Conservation (phyloP, 805 yeast genomes). For the Isabelozyma pseudorhagii region DNA sequence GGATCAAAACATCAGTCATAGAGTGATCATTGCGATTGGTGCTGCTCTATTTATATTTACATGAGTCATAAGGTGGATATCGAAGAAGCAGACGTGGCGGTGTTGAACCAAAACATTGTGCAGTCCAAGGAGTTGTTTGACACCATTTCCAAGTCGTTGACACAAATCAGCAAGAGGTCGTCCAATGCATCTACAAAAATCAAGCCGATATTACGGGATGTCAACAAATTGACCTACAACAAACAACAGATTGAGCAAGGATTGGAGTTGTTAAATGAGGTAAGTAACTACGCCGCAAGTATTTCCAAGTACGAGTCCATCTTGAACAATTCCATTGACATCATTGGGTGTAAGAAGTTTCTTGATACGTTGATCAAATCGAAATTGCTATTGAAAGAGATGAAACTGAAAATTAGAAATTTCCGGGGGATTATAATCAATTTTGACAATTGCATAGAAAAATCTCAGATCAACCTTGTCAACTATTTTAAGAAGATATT, state of each 20-base stretch:
- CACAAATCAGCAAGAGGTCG: constrained; percentile 50
- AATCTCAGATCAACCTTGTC: constrained; percentile 55
- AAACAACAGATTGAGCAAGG: constrained; percentile 59
- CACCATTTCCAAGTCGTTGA: constrained; percentile 54
- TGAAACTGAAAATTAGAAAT: constrained; percentile 42
- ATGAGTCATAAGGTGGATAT: constrained; percentile 41
- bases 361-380: constrained; percentile 34
- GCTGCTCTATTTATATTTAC: neutral
- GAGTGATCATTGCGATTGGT: neutral
- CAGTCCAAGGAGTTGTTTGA: constrained; percentile 55
- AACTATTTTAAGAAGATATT: constrained; percentile 43
- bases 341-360: constrained; percentile 37
- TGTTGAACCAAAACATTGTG: constrained; percentile 68
- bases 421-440: constrained; percentile 69
- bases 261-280: constrained; percentile 49
- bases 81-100: constrained; percentile 82
- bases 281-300: constrained; percentile 45
- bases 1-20: neutral
- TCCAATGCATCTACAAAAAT: constrained; percentile 58
- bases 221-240: constrained; percentile 52
- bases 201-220: constrained; percentile 67
- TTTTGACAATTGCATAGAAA: constrained; percentile 52
- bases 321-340: constrained; percentile 30
- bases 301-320: constrained; percentile 40
- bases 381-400: constrained; percentile 43